These are phyloP conservation scores for Moesziomyces antarcticus DNA, from an alignment of 1,284 basidiomycete species.

Conservation along the genomic window DNA sequence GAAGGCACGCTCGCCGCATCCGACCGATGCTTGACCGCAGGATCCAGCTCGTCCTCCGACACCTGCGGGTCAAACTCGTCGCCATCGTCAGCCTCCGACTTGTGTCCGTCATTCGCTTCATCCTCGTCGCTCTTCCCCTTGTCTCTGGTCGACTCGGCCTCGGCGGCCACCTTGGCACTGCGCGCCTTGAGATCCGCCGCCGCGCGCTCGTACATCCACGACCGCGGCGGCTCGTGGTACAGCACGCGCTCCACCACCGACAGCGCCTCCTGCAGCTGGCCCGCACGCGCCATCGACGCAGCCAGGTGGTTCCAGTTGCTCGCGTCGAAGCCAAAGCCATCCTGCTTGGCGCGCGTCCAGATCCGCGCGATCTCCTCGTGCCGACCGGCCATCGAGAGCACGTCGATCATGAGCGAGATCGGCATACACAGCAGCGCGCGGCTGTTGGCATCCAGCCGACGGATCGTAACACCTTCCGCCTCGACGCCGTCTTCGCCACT, in stretches of 20 bases:
- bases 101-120: neutral
- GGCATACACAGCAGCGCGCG: slow-evolving; percentile 79
- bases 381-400: slow-evolving; percentile 69
- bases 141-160: neutral
- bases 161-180: neutral
- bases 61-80: slow-evolving; percentile 24
- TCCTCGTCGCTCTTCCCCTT: slow-evolving; percentile 5
- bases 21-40: slow-evolving; percentile 10
- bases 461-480: neutral
- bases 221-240: slow-evolving; percentile 27
- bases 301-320: slow-evolving; percentile 92
- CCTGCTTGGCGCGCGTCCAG: slow-evolving; percentile 76
- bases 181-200: neutral
- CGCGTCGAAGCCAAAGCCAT: slow-evolving; percentile 86
- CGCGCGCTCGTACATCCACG: slow-evolving; percentile 13
- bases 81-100: neutral
- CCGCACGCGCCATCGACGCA: slow-evolving; percentile 80
- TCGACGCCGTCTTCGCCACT: slow-evolving; percentile 1
- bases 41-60: slow-evolving; percentile 7
- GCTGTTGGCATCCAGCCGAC: slow-evolving; percentile 37
- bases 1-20: slow-evolving; percentile 23
- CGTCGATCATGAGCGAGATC: slow-evolving; percentile 85
- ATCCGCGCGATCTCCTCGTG: slow-evolving; percentile 76
- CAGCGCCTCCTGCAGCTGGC: slow-evolving; percentile 83
- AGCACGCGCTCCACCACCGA: slow-evolving; percentile 84